Base-by-base conservation (phyloP, 805 yeast species). In the Zygosaccharomyces gambellarensis region DNA sequence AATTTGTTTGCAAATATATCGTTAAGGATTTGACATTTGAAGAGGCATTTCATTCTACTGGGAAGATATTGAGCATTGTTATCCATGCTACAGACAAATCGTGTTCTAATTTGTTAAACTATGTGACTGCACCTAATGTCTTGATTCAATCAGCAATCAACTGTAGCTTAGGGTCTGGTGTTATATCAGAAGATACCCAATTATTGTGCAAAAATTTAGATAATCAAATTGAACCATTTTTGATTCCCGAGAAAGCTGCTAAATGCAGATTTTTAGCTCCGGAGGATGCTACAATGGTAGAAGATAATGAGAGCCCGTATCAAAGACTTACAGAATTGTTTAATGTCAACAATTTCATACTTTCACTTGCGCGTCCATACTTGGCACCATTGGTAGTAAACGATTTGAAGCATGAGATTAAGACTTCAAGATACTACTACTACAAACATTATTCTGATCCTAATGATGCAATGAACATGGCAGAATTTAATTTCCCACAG, bases 81-180 rank as follows among this genome's bases (percentile, higher is more conserved):
- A 85, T 92, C 2, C 89, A 89, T 66, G 95, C 97, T 2, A 81
- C 86, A 0, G 68, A 66, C 43, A 59, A 58, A 17, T 77, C 77
- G 29, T 76, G 86, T 7, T 94, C 95, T 0, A 76, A 83, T 0
- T 71, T 90, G 43, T 70, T 90, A 54, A 94, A 94, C 68, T 90
- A 92, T 64, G 82, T 94, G 28, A 89, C 97, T 0, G 83, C 97
- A 0, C 99, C 99, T 1, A 90, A 92, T 65, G 90, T 90, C 9
- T 77, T 90, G 6, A 85, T 92, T 11, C 78, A 94, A 78, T 86
- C 95, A 10, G 99, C 98, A 0, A 85, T 92, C 10, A 79, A 82
- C 57, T 96, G 97, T 21, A 83, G 90, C 4, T 77, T 85, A 36
- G 94, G 94, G 0, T 79, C 85, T 0, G 89, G 87, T 0, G 86